phyloP scores from a whole-genome alignment of 805 yeast genomes.

The Saccharomycodes ludwigii region DNA sequence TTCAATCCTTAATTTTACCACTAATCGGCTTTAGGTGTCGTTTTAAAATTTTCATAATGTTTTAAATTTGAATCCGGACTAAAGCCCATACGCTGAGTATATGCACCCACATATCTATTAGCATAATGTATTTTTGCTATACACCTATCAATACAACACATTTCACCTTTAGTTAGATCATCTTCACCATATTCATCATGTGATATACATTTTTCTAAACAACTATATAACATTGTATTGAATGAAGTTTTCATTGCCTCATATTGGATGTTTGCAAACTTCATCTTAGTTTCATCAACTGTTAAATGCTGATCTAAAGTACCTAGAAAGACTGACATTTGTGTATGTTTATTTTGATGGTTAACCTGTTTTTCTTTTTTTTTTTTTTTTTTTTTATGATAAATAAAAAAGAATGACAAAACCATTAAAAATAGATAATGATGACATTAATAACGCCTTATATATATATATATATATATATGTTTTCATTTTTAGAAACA shows the following conservation, averaged over 20 bases:
- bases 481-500: too few relatives aligned
- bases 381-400: neutral
- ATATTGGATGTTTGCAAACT: conserved; percentile 55
- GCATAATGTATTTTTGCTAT: conserved; percentile 71
- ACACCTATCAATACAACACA: conserved; percentile 75
- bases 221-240: conserved; percentile 42
- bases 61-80: conserved; percentile 34
- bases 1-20: conserved; percentile 2
- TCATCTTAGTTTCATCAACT: conserved; percentile 48
- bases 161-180: conserved; percentile 78
- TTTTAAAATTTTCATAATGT: conserved; percentile 15
- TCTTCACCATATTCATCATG: conserved; percentile 70
- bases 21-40: too few relatives aligned
- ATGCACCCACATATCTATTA: conserved; percentile 48
- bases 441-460: too few relatives aligned
- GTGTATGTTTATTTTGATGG: neutral
- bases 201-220: conserved; percentile 69
- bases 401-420: too few relatives aligned
- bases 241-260: conserved; percentile 49
- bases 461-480: too few relatives aligned
- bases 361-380: neutral
- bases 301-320: conserved; percentile 10
- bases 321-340: conserved; percentile 53
- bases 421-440: too few relatives aligned
- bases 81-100: conserved; percentile 32